Base-by-base conservation (phyloP, 148 eudicot genomes). In the Drosera capensis region DNA sequence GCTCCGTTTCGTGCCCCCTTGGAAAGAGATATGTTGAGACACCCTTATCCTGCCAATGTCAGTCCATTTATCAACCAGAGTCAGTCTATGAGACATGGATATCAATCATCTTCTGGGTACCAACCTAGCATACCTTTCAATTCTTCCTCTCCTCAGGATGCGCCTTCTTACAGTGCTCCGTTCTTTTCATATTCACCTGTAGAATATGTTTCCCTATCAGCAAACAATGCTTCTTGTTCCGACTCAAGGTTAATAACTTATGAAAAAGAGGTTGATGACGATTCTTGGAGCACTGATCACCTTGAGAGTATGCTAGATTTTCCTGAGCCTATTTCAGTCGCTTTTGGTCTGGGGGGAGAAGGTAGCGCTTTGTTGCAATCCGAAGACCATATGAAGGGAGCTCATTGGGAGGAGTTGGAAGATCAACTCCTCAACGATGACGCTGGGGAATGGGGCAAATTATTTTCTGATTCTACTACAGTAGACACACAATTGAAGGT, bases 371-470 rank as follows among this genome's bases (percentile, higher is more conserved):
- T 52, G 2, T 48, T 67, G 62, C 48, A 61, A 13, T 44, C 65
- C 23, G 78, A 71, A 5, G 67, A 67, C 35, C 57, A 60, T 43
- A 35, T 22, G 40, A 75, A 60, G 64, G 58, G 57, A 56, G 66
- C 46, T 59, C 74, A 75, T 56, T 86, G 86, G 96, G 62, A 49
- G 41, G 88, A 69, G 15, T 60, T 82, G 77, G 63, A 70, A n/a
- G 77, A 79, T 23, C 66, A 67, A 47, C 53, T 75, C 24, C 62
- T 86, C 25, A 68, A 47, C 49, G 75, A 70, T 52, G 82, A 73
- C 51, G 45, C 70, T 23, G 17, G 77, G 30, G 79, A 68, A 40
- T 86, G 93, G 93, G 62, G 63, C 35, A 81, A 75, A 38, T 26
- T 85, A 26, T 60, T 78, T 37, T 71, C 55, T 28, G 80, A 75